Evolutionary conservation across 202 grass and related monocot species (phyloP).

Genomic region (Panicum virgatum): DNA sequence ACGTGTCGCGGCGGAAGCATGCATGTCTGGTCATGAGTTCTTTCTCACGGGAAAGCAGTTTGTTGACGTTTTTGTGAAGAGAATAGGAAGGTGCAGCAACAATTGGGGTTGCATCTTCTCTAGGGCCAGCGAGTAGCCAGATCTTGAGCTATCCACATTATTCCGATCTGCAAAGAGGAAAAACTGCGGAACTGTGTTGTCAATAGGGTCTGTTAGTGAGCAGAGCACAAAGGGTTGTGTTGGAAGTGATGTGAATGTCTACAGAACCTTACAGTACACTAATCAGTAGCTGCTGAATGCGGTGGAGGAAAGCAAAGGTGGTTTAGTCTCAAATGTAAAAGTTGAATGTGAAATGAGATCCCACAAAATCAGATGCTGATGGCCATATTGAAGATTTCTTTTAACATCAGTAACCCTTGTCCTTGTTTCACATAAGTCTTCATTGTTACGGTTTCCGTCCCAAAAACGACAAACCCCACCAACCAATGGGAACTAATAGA

Average conservation of each 20-base stretch:
- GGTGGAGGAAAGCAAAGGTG: not conserved
- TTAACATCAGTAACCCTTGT: not conserved
- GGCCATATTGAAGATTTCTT: not conserved
- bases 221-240: not conserved
- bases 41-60: not conserved
- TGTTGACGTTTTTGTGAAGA: not conserved
- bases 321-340: not conserved
- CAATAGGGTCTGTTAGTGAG: not conserved
- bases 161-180: too few relatives aligned
- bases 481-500: conserved; percentile 31
- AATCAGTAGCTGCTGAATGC: not conserved
- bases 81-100: not conserved
- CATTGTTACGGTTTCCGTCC: not conserved
- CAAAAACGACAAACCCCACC: not conserved
- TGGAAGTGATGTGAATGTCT: not conserved
- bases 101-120: not conserved
- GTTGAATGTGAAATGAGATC: not conserved
- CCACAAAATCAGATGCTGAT: not conserved
- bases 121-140: not conserved
- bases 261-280: too few relatives aligned
- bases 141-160: not conserved
- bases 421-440: not conserved
- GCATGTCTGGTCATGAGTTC: conserved; percentile 14
- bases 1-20: conserved; percentile 19
- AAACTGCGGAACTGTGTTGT: not conserved